Conservation (phyloP, 495 filamentous ascomycete species). For the Cercophora scortea region DNA sequence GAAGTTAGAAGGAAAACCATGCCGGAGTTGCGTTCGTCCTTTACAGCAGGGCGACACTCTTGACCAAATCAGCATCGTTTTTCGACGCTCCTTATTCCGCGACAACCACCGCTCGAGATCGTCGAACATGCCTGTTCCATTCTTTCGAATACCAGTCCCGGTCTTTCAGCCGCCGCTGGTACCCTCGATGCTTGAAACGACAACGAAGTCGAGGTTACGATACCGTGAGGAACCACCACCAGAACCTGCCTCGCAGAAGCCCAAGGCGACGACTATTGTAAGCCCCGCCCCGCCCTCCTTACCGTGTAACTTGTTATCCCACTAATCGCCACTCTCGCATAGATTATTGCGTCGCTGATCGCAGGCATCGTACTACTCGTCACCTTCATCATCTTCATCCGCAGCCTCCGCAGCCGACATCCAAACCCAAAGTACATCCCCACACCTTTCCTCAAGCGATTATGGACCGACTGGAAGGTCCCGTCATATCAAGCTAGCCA, state of each 20-base stretch:
- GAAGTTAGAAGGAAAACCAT: slow-evolving; percentile 4
- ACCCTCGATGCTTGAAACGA: background rate
- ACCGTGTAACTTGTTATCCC: too few species aligned
- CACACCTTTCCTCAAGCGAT: slow-evolving; percentile 46
- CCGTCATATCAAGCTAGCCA: slow-evolving; percentile 1
- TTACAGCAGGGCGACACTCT: slow-evolving; percentile 8
- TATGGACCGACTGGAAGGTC: slow-evolving; percentile 54
- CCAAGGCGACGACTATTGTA: slow-evolving; percentile 7
- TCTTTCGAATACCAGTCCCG: slow-evolving; percentile 10
- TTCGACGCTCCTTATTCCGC: background rate
- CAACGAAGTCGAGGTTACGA: slow-evolving; percentile 1
- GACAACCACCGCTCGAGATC: background rate
- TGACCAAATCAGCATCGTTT: slow-evolving; percentile 2
- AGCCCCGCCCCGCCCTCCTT: background rate
- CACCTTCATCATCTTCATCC: slow-evolving; percentile 7
- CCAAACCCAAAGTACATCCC: slow-evolving; percentile 53
- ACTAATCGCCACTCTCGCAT: background rate
- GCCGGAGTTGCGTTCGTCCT: slow-evolving; percentile 9
- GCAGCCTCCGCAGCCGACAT: slow-evolving; percentile 14
- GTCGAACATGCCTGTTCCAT: slow-evolving; percentile 7
- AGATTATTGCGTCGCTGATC: slow-evolving; percentile 17
- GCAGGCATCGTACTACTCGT: slow-evolving; percentile 11
- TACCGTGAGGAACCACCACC: slow-evolving; percentile 2
- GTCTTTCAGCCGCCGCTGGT: background rate
- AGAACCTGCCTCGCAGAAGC: slow-evolving; percentile 1